Percentiles rank a stretch among this genome's conserved stretches.
These are phyloP conservation scores for Akebia trifoliata DNA, from an alignment of 164 flowering plant genomes.

Conservation along the genomic window DNA sequence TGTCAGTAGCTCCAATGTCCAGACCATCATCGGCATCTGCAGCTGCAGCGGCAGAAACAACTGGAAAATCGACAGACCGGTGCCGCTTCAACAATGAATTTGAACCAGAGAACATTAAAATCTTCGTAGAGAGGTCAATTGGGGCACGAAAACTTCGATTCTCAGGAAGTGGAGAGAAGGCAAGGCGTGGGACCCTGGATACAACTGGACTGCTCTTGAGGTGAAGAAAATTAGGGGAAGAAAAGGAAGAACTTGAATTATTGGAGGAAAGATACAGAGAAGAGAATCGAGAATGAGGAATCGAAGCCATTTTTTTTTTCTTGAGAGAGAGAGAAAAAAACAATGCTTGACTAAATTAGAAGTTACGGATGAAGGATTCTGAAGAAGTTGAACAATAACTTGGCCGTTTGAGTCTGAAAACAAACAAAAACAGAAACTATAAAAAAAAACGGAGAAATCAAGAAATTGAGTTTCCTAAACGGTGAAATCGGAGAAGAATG, in stretches of 20 bases:
- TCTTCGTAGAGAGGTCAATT: constrained; percentile 14
- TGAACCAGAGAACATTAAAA: constrained; percentile 16
- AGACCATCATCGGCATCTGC: constrained; percentile 43
- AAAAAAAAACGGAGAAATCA: constrained; percentile 1
- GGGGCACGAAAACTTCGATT: neutral
- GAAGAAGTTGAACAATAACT: neutral
- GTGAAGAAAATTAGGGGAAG: neutral
- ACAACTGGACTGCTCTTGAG: constrained; percentile 19
- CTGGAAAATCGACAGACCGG: constrained; percentile 16
- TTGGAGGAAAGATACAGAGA: constrained; percentile 22
- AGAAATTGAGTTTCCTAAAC: neutral
- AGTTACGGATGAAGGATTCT: too few relatives aligned
- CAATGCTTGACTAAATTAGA: neutral
- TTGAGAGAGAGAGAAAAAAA: neutral
- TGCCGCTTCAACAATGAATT: constrained; percentile 20
- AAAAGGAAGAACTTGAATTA: constrained; percentile 7
- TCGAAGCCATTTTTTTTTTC: constrained; percentile 31
- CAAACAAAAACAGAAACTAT: neutral
- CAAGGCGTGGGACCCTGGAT: constrained; percentile 14
- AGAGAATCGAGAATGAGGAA: constrained; percentile 20
- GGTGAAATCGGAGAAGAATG: neutral
- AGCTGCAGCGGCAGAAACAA: constrained; percentile 34
- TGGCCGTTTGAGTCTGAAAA: neutral
- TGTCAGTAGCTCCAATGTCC: constrained; percentile 24
- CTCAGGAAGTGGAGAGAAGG: constrained; percentile 27